These are phyloP conservation scores for Penicillium goetzii DNA, from an alignment of 495 filamentous ascomycete species.

Conservation along the genomic window DNA sequence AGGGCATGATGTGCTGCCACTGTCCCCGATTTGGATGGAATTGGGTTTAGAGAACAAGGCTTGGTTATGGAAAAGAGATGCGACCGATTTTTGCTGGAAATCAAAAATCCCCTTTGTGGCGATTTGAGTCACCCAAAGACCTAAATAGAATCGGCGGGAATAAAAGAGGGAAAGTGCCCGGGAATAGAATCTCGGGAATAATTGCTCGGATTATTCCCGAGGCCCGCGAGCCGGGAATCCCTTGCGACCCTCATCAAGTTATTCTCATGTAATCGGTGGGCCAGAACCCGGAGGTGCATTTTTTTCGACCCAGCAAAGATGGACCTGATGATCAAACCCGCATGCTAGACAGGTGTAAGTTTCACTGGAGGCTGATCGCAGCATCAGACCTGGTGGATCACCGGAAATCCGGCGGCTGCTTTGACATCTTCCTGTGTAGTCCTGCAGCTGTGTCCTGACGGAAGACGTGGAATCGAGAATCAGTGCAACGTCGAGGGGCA, in stretches of 20 bases:
- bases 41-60: slow-evolving; percentile 1
- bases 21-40: neutral
- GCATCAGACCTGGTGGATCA: neutral
- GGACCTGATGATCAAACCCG: neutral
- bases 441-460: neutral
- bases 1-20: slow-evolving; percentile 25
- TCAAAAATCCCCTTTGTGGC: slow-evolving; percentile 6
- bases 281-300: slow-evolving; percentile 7
- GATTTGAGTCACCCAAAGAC: slow-evolving; percentile 21
- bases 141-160: slow-evolving; percentile 23
- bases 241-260: slow-evolving; percentile 17
- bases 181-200: slow-evolving; percentile 33
- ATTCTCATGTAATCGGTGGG: slow-evolving; percentile 27
- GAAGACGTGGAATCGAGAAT: slow-evolving; percentile 8
- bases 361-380: neutral
- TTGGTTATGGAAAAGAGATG: slow-evolving; percentile 10
- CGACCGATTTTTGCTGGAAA: neutral
- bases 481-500: slow-evolving; percentile 5
- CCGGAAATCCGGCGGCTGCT: slow-evolving; percentile 17
- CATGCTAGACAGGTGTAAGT: neutral
- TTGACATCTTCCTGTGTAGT: slow-evolving; percentile 1
- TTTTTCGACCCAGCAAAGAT: neutral
- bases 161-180: neutral
- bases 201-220: slow-evolving; percentile 29
- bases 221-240: slow-evolving; percentile 22